These are phyloP conservation scores for Pseudohalonectria lignicola DNA, from an alignment of 2,329 filamentous ascomycete species.

Conservation along the genomic window DNA sequence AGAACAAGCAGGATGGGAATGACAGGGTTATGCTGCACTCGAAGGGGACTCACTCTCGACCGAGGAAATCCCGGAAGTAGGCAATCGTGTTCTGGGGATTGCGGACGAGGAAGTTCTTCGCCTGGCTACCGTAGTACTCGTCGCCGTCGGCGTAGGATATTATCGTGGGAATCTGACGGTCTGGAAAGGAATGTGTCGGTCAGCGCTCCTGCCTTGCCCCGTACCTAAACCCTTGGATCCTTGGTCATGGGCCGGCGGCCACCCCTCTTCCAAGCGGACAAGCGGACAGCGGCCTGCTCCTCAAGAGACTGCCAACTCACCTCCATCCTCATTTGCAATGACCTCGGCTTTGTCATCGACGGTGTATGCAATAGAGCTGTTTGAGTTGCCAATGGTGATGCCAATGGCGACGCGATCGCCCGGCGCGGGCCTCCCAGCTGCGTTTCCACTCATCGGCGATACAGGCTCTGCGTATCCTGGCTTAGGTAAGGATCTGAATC, in stretches of 20 bases:
- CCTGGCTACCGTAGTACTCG: slow-evolving; percentile 92
- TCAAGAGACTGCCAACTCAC: too few relatives aligned
- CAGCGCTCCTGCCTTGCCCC: too few relatives aligned
- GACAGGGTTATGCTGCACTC: too few relatives aligned
- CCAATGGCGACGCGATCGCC: slow-evolving; percentile 68
- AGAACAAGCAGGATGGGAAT: too few relatives aligned
- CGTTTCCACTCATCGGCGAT: slow-evolving; percentile 37
- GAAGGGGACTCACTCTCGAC: slow-evolving; percentile 66
- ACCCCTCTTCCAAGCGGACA: too few relatives aligned
- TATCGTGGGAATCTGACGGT: slow-evolving; percentile 92
- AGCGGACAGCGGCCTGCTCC: too few relatives aligned
- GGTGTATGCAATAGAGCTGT: slow-evolving; percentile 93
- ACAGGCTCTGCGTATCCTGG: too few relatives aligned
- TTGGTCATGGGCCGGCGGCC: too few relatives aligned
- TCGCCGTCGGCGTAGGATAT: slow-evolving; percentile 93
- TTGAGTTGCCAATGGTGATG: slow-evolving; percentile 95
- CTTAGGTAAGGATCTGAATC: too few relatives aligned
- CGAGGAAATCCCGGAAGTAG: slow-evolving; percentile 92
- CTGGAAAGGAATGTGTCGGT: slow-evolving; percentile 28
- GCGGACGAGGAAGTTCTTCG: slow-evolving; percentile 85
- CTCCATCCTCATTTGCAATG: slow-evolving; percentile 97
- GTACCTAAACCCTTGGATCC: too few relatives aligned
- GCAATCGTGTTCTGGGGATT: slow-evolving; percentile 89
- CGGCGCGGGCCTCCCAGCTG: slow-evolving; percentile 33
- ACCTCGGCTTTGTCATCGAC: slow-evolving; percentile 92